A percentile compares a stretch with the other conserved stretches of the same genome.
Evolutionary conservation across 352 stramenopile species (phyloP).

Genomic region (Globisporangium barbulae): DNA sequence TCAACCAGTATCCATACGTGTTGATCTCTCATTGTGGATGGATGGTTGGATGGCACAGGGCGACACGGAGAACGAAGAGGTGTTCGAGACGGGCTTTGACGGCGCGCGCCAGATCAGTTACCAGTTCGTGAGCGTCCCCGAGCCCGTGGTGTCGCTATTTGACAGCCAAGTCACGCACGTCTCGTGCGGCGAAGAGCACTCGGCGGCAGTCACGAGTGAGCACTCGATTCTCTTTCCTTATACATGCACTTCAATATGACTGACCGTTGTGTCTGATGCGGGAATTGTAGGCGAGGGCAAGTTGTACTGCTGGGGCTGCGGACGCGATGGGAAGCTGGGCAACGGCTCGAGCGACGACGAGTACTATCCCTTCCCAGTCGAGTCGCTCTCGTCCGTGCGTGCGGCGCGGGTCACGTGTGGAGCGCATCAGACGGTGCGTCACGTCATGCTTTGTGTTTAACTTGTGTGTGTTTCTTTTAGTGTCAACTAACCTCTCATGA

Average conservation of each 20-base stretch:
- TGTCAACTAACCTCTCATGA: slow-evolving; percentile 16
- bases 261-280: not conserved
- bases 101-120: slow-evolving; percentile 63
- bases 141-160: slow-evolving; percentile 48
- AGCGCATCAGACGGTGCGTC: slow-evolving; percentile 53
- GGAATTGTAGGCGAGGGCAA: slow-evolving; percentile 38
- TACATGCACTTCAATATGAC: not conserved
- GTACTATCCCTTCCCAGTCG: slow-evolving; percentile 39
- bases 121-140: slow-evolving; percentile 46
- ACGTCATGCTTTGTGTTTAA: not conserved
- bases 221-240: not conserved
- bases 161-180: slow-evolving; percentile 40
- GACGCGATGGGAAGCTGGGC: slow-evolving; percentile 63
- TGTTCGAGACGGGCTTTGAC: slow-evolving; percentile 71
- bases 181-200: slow-evolving; percentile 66
- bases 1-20: too few relatives aligned
- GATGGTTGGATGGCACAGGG: slow-evolving; percentile 25
- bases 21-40: not conserved
- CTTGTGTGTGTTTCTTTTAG: not conserved
- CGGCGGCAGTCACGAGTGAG: slow-evolving; percentile 57
- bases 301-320: slow-evolving; percentile 70
- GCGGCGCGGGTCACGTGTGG: slow-evolving; percentile 54
- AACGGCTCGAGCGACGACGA: slow-evolving; percentile 60
- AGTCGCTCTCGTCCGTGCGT: slow-evolving; percentile 53
- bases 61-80: slow-evolving; percentile 59